A percentile compares a stretch with the other conserved stretches of the same genome.
phyloP scores from a whole-genome alignment of 306 rosid species.

The Lagenaria siceraria region DNA sequence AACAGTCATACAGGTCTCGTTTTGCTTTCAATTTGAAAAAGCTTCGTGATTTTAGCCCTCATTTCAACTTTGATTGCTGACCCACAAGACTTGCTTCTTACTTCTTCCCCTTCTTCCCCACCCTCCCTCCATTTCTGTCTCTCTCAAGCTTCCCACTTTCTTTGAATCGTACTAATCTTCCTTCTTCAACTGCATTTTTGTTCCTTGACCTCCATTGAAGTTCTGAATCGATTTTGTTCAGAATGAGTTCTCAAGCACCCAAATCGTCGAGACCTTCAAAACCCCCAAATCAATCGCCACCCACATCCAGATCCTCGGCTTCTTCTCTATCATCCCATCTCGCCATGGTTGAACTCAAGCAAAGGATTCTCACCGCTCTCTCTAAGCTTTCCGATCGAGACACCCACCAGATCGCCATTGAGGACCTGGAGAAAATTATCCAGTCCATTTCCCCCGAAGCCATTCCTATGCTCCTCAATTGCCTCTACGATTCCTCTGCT shows the following conservation, averaged over 20 bases:
- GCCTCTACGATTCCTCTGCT: constrained; percentile 62
- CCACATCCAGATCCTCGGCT: constrained; percentile 34
- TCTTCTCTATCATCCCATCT: constrained; percentile 58
- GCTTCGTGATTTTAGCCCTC: constrained; percentile 17
- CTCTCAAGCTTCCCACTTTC: background rate
- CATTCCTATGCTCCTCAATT: constrained; percentile 75
- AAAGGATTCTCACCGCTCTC: constrained; percentile 66
- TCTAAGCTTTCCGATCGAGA: constrained; percentile 89
- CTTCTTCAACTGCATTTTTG: background rate
- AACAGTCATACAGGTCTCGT: constrained; percentile 8
- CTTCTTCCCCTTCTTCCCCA: constrained; percentile 26
- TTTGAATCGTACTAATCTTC: background rate
- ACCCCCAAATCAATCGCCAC: constrained; percentile 35
- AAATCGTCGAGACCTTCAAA: constrained; percentile 37
- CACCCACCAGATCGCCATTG: constrained; percentile 87
- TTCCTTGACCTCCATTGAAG: background rate
- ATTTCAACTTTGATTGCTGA: constrained; percentile 4
- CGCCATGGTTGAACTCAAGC: constrained; percentile 92
- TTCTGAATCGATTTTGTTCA: background rate
- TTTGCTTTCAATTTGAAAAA: constrained; percentile 8
- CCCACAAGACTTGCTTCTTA: constrained; percentile 25
- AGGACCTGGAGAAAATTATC: constrained; percentile 67
- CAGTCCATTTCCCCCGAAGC: constrained; percentile 48
- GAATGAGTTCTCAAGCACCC: constrained; percentile 41
- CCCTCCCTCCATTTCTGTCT: constrained; percentile 8